A percentile compares a stretch with the other conserved stretches of the same genome.
phyloP scores from a whole-genome alignment of 352 stramenopile species.

The Aphanomyces euteiches region DNA sequence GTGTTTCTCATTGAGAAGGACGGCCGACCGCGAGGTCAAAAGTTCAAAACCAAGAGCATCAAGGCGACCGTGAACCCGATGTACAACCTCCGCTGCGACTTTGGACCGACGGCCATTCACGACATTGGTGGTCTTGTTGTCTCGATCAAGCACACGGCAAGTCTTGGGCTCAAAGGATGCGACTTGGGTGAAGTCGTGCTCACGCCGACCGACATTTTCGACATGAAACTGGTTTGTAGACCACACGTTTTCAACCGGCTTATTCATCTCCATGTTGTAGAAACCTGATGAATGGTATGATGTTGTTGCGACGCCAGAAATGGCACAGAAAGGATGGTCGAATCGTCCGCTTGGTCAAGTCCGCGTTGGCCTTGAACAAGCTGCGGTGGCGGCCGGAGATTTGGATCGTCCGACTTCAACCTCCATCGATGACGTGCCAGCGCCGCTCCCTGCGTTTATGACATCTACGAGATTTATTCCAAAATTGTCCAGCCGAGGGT shows the following conservation, averaged over 20 bases:
- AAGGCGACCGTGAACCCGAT: conserved; percentile 25
- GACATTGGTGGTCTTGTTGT: conserved; percentile 20
- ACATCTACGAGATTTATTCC: background rate
- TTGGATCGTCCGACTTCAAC: conserved; percentile 6
- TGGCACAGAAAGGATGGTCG: conserved; percentile 18
- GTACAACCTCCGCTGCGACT: conserved; percentile 23
- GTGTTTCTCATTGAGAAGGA: conserved; percentile 30
- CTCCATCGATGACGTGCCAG: conserved; percentile 18
- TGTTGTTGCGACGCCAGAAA: conserved; percentile 17
- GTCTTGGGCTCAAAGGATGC: conserved; percentile 21
- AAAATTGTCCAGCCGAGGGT: conserved; percentile 1
- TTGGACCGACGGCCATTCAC: conserved; percentile 15
- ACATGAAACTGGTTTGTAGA: conserved; percentile 25
- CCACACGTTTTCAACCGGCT: background rate
- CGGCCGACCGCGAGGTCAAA: background rate
- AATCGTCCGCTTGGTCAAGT: conserved; percentile 23
- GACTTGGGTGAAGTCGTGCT: conserved; percentile 29
- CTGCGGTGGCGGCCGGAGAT: no score
- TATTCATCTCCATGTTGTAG: conserved; percentile 2
- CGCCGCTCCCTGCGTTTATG: background rate
- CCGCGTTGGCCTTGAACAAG: background rate
- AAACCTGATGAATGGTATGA: conserved; percentile 20
- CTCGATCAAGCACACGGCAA: conserved; percentile 25
- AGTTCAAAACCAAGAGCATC: conserved; percentile 29
- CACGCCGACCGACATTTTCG: conserved; percentile 16